Percentiles rank a stretch among this genome's conserved stretches.
These are phyloP conservation scores for Mytilinidion resinicola DNA, from an alignment of 495 filamentous ascomycete species.

Conservation along the genomic window DNA sequence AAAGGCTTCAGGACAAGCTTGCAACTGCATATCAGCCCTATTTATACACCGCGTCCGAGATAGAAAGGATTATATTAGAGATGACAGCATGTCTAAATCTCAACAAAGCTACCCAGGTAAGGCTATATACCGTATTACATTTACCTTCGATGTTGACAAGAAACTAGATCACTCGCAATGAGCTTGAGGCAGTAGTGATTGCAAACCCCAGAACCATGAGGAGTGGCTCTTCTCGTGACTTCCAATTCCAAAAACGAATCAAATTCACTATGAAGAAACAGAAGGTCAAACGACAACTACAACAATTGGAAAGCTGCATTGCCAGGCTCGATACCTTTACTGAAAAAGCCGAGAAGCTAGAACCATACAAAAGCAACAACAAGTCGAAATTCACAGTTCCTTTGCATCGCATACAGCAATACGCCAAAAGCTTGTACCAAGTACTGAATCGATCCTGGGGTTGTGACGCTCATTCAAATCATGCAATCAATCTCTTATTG, in stretches of 20 bases:
- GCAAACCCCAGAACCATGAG: neutral
- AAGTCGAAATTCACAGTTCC: constrained; percentile 1
- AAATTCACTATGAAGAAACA: constrained; percentile 1
- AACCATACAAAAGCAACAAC: neutral
- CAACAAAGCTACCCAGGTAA: neutral
- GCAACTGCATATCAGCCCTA: neutral
- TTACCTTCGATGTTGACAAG: neutral
- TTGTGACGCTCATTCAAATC: neutral
- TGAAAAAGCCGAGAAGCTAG: constrained; percentile 5
- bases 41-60: neutral
- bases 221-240: neutral
- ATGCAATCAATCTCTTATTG: neutral
- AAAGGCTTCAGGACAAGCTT: neutral
- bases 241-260: neutral
- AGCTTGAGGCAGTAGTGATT: constrained; percentile 1
- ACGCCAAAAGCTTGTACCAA: neutral
- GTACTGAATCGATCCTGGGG: neutral
- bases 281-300: neutral
- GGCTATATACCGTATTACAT: neutral
- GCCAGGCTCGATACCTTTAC: neutral
- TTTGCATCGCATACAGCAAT: neutral
- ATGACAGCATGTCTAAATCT: neutral
- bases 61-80: neutral
- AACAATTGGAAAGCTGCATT: neutral
- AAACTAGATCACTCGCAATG: neutral